phyloP scores from a whole-genome alignment of 169 alveolate genomes.

The Plasmodium sp. region DNA sequence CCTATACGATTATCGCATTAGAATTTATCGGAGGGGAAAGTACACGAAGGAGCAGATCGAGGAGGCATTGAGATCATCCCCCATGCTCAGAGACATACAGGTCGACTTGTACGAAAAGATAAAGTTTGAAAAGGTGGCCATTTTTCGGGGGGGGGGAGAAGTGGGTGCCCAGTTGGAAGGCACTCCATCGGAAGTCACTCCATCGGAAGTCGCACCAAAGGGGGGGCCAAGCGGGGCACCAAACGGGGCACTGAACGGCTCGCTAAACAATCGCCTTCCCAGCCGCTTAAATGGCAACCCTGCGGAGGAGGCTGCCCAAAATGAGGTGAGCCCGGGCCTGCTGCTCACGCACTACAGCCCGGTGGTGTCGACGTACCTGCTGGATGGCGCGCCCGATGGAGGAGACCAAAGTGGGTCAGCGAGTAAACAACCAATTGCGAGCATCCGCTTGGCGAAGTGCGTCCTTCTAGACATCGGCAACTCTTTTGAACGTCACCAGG shows the following conservation, averaged over 20 bases:
- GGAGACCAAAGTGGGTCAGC: not conserved
- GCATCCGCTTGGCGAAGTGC: constrained; percentile 72
- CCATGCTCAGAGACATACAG: constrained; percentile 80
- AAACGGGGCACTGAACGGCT: not conserved
- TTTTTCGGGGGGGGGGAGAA: not conserved
- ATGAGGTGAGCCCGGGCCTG: constrained; percentile 88
- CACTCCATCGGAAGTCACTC: too few relatives aligned
- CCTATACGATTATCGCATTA: constrained; percentile 25
- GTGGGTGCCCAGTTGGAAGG: not conserved
- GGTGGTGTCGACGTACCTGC: constrained; percentile 88
- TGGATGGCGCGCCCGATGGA: constrained; percentile 14
- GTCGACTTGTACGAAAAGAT: constrained; percentile 39
- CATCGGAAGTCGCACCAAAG: too few relatives aligned
- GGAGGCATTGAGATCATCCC: constrained; percentile 76
- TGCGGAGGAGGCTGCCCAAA: not conserved
- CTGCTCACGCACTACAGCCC: constrained; percentile 95
- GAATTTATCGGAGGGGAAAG: constrained; percentile 53
- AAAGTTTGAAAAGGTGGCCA: constrained; percentile 16
- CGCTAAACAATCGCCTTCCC: not conserved
- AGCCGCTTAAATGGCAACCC: not conserved
- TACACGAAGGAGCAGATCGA: constrained; percentile 78
- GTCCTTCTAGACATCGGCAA: constrained; percentile 74
- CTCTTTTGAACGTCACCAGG: constrained; percentile 19
- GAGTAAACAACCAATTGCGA: not conserved
- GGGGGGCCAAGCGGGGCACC: too few relatives aligned